Evolutionary conservation across 208 protist species (phyloP).

Genomic region (Leishmania lainsoni): DNA sequence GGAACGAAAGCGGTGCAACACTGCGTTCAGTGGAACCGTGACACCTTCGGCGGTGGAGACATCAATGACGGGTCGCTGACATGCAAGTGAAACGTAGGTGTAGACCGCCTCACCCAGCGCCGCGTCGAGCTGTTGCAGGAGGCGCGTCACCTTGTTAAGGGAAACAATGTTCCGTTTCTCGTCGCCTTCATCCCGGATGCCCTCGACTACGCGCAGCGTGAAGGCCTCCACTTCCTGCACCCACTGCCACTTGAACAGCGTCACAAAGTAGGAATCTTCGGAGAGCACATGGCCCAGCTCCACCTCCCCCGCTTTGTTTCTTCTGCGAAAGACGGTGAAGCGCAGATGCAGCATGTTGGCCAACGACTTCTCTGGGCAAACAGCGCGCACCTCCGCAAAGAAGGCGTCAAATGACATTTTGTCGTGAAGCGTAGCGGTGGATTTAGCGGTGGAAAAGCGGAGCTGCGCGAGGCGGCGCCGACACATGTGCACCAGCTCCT

Average conservation of each 20-base stretch:
- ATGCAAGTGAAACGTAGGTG: constrained; percentile 56
- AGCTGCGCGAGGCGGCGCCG: constrained; percentile 47
- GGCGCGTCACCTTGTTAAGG: constrained; percentile 46
- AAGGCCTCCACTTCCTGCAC: constrained; percentile 77
- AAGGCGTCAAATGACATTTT: constrained; percentile 39
- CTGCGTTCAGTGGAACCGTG: constrained; percentile 43
- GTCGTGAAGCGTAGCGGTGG: constrained; percentile 11
- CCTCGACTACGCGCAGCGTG: constrained; percentile 72
- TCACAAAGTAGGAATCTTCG: constrained; percentile 67
- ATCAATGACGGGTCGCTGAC: constrained; percentile 65
- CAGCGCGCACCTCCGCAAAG: constrained; percentile 44
- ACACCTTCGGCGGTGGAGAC: constrained; percentile 48
- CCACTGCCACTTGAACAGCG: constrained; percentile 68
- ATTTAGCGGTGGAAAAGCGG: constrained; percentile 6
- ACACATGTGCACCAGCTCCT: constrained; percentile 56
- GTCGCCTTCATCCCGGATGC: constrained; percentile 55
- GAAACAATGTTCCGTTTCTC: constrained; percentile 37
- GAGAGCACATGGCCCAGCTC: constrained; percentile 13
- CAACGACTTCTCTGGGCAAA: constrained; percentile 73
- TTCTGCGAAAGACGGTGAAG: constrained; percentile 47
- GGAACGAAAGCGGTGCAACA: constrained; percentile 66
- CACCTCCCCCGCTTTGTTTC: constrained; percentile 12
- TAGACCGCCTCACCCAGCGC: constrained; percentile 50
- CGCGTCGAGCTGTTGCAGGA: constrained; percentile 47
- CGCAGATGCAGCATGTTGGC: constrained; percentile 77